A percentile compares a stretch with the other conserved stretches of the same genome.
These are phyloP conservation scores for Nadsonia commutata DNA, from an alignment of 1,139 yeast genomes.

Conservation along the genomic window DNA sequence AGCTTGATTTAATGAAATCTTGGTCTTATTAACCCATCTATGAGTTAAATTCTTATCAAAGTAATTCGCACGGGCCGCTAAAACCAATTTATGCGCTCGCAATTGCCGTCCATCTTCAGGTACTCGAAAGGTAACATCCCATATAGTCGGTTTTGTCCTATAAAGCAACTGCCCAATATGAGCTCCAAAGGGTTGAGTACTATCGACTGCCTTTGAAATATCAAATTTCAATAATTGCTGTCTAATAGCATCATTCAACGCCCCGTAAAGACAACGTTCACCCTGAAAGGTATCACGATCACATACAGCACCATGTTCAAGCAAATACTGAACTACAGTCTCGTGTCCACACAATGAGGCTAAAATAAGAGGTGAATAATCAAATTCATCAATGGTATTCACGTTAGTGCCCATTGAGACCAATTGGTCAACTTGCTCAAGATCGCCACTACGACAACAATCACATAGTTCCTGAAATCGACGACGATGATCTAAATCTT, in stretches of 20 bases:
- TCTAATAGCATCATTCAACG: slow-evolving; percentile 51
- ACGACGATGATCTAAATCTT: not conserved
- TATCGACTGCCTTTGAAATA: slow-evolving; percentile 53
- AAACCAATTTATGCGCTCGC: slow-evolving; percentile 30
- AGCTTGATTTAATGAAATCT: slow-evolving; percentile 11
- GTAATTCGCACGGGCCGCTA: slow-evolving; percentile 24
- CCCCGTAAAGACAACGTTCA: slow-evolving; percentile 67
- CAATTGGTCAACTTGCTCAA: slow-evolving; percentile 44
- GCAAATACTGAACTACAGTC: slow-evolving; percentile 40
- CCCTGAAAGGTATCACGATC: slow-evolving; percentile 73
- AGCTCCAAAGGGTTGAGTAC: slow-evolving; percentile 60
- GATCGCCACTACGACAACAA: slow-evolving; percentile 59
- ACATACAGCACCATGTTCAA: slow-evolving; percentile 58
- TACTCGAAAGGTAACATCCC: slow-evolving; percentile 8
- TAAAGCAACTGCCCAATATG: slow-evolving; percentile 40
- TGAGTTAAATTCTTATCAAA: slow-evolving; percentile 15
- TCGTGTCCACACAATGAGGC: slow-evolving; percentile 68
- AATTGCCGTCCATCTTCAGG: slow-evolving; percentile 4
- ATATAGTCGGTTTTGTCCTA: slow-evolving; percentile 18
- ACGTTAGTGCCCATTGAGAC: slow-evolving; percentile 27
- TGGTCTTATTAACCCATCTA: slow-evolving; percentile 12
- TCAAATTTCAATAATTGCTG: slow-evolving; percentile 45
- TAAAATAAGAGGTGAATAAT: slow-evolving; percentile 57
- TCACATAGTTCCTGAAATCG: slow-evolving; percentile 34
- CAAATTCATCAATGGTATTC: slow-evolving; percentile 57